Conservation (phyloP, 108 stramenopile genomes). For the Cyclotella cryptica region DNA sequence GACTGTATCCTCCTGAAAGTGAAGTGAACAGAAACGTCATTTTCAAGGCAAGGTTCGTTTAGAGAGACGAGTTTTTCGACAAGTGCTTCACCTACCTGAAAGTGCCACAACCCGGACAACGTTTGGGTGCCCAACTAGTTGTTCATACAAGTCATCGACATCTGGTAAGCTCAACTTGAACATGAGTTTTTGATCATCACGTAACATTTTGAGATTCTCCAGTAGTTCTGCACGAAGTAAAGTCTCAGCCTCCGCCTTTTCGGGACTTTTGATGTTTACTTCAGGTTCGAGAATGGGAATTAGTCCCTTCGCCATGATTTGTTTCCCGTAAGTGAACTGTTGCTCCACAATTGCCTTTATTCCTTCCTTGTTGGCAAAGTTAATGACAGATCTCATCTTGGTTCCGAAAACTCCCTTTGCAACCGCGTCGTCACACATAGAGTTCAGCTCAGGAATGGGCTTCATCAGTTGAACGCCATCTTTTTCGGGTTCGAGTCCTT, state of each 20-base stretch:
- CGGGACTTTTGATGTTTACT: constrained; percentile 67
- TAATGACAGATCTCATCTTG: constrained; percentile 82
- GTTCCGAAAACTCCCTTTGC: constrained; percentile 77
- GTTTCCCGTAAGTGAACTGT: constrained; percentile 79
- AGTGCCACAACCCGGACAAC: constrained; percentile 74
- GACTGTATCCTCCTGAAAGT: constrained; percentile 78
- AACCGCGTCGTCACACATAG: constrained; percentile 57
- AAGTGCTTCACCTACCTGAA: no score
- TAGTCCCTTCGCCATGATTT: constrained; percentile 66
- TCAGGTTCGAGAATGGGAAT: constrained; percentile 89
- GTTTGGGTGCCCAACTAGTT: constrained; percentile 71
- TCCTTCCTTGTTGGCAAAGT: constrained; percentile 66
- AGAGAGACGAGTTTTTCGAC: no score
- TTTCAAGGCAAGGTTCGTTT: no score
- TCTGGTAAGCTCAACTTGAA: constrained; percentile 79
- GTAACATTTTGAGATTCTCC: constrained; percentile 63
- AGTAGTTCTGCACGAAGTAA: constrained; percentile 62
- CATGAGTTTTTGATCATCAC: constrained; percentile 59
- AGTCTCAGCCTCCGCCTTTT: constrained; percentile 71
- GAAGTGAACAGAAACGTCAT: no score
- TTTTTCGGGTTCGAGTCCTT: constrained; percentile 64
- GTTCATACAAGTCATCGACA: constrained; percentile 67
- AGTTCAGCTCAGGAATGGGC: constrained; percentile 67
- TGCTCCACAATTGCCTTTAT: constrained; percentile 81
- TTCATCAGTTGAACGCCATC: constrained; percentile 89